phyloP scores from a whole-genome alignment of 2,329 filamentous ascomycete species.

The Cladosporium halotolerans region DNA sequence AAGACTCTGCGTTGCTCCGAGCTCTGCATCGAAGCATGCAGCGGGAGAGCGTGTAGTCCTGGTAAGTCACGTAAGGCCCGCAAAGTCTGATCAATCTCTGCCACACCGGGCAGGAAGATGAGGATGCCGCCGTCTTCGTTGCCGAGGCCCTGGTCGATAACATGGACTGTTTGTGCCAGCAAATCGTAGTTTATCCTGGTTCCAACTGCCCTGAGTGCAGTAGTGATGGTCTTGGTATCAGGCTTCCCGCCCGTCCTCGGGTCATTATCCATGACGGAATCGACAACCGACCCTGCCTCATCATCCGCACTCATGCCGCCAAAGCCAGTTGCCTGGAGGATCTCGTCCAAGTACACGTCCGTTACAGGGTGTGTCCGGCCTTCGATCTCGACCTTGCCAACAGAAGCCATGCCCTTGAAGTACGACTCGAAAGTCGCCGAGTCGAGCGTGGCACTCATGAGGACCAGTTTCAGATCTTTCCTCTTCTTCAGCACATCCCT shows the following conservation, averaged over 20 bases:
- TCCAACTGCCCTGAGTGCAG: constrained; percentile 44
- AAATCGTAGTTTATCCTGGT: constrained; percentile 89
- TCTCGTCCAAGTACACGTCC: constrained; percentile 84
- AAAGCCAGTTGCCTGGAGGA: constrained; percentile 74
- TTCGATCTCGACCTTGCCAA: constrained; percentile 78
- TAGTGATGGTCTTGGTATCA: constrained; percentile 29
- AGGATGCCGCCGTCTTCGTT: constrained; percentile 76
- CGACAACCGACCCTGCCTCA: constrained; percentile 31
- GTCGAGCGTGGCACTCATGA: constrained; percentile 96
- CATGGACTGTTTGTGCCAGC: constrained; percentile 69
- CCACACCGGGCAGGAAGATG: constrained; percentile 89
- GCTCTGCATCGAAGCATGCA: constrained; percentile 88
- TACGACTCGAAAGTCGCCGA: constrained; percentile 78
- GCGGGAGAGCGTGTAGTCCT: constrained; percentile 70
- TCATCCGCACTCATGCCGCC: constrained; percentile 39
- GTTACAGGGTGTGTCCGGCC: constrained; percentile 85
- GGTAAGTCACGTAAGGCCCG: constrained; percentile 59
- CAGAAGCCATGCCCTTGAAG: constrained; percentile 53
- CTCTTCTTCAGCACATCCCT: constrained; percentile 70
- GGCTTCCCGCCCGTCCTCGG: constrained; percentile 19
- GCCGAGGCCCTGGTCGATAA: constrained; percentile 72
- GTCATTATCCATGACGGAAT: constrained; percentile 32
- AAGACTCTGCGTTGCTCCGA: constrained; percentile 86
- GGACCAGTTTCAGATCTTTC: constrained; percentile 76
- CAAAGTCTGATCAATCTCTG: constrained; percentile 82